These are phyloP conservation scores for Falciphora oryzae DNA, from an alignment of 2,329 filamentous ascomycete genomes.

Conservation along the genomic window DNA sequence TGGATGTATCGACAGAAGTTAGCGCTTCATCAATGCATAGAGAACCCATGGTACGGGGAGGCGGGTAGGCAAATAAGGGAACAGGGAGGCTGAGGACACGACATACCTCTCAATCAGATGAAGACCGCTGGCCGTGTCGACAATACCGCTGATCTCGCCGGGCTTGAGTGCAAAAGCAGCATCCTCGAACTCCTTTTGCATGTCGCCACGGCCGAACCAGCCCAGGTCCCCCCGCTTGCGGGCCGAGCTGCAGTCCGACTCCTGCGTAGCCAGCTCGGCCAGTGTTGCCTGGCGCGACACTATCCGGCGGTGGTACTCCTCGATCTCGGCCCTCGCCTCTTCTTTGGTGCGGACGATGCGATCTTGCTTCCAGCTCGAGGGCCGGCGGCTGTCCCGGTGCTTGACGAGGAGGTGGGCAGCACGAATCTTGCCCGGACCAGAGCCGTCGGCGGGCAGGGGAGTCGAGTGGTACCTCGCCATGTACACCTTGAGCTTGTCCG, in stretches of 20 bases:
- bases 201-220: conserved; percentile 89
- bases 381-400: conserved; percentile 80
- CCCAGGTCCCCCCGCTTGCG: conserved; percentile 92
- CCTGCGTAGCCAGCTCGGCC: conserved; percentile 77
- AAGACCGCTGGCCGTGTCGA: conserved; percentile 89
- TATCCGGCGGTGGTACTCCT: conserved; percentile 71
- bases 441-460: conserved; percentile 31
- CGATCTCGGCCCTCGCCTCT: conserved; percentile 74
- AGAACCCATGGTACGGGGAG: too few species aligned
- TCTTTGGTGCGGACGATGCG: conserved; percentile 85
- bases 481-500: conserved; percentile 86
- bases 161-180: conserved; percentile 85
- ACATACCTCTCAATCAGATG: conserved; percentile 89
- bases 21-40: neutral
- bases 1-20: neutral
- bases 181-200: conserved; percentile 99
- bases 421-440: conserved; percentile 71
- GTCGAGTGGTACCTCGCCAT: conserved; percentile 84
- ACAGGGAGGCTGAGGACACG: too few species aligned
- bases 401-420: conserved; percentile 91
- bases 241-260: conserved; percentile 94
- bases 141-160: conserved; percentile 78
- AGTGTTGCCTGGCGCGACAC: conserved; percentile 61
- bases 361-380: conserved; percentile 77
- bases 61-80: too few species aligned